Evolutionary conservation across 2,329 filamentous ascomycete genomes (phyloP).

Genomic region (Aspergillus sp.): DNA sequence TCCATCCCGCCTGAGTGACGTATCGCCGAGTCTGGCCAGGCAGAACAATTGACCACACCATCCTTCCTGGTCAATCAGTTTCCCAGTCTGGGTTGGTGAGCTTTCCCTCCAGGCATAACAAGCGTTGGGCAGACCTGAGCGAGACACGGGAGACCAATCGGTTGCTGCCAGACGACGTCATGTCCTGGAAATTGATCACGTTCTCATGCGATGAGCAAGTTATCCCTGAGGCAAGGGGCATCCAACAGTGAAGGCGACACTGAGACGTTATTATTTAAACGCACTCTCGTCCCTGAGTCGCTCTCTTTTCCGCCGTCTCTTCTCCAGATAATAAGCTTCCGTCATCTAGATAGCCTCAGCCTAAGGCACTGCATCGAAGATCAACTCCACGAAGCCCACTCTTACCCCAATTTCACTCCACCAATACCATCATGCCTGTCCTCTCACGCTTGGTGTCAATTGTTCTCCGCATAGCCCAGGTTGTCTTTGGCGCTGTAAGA

Average conservation of each 20-base stretch:
- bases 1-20: background rate
- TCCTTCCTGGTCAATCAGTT: conserved; percentile 10
- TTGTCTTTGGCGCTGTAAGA: conserved; percentile 67
- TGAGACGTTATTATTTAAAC: background rate
- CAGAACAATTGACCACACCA: conserved; percentile 6
- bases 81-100: conserved; percentile 2
- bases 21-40: background rate
- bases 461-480: conserved; percentile 60
- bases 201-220: background rate
- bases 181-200: conserved; percentile 12
- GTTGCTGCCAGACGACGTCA: conserved; percentile 15
- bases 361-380: background rate
- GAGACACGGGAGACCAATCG: conserved; percentile 13
- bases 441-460: conserved; percentile 57
- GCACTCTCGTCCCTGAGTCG: background rate
- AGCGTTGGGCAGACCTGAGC: conserved; percentile 14
- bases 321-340: conserved; percentile 2
- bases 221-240: conserved; percentile 1
- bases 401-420: background rate
- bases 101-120: conserved; percentile 7
- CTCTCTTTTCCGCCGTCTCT: background rate
- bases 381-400: background rate
- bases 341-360: background rate
- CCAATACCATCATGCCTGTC: conserved; percentile 45
- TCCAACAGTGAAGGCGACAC: background rate